phyloP scores from a whole-genome alignment of 768 basidiomycete species.

The Tylopilus sp. region DNA sequence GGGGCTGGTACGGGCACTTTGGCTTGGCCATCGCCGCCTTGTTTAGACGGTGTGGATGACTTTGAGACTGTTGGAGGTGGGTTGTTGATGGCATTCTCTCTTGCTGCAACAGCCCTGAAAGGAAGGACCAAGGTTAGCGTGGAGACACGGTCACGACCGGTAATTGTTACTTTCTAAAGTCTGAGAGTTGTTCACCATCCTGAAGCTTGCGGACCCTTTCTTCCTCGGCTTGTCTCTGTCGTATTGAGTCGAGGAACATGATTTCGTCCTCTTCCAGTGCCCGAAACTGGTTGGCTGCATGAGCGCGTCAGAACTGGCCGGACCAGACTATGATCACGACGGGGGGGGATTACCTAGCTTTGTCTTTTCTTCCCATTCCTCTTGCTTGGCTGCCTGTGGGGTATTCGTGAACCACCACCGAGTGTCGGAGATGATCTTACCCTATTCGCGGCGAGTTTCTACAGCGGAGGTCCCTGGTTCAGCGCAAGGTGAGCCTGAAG shows the following conservation, averaged over 20 bases:
- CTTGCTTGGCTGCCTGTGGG: conserved; percentile 77
- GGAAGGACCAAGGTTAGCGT: conserved; percentile 15
- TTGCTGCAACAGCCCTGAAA: conserved; percentile 66
- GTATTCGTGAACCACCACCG: conserved; percentile 9
- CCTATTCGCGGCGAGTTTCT: conserved; percentile 91
- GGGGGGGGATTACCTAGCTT: conserved; percentile 52
- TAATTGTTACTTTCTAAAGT: conserved; percentile 68
- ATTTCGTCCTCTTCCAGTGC: conserved; percentile 89
- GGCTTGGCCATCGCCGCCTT: conserved; percentile 25
- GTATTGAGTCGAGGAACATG: conserved; percentile 80
- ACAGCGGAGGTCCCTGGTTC: conserved; percentile 4
- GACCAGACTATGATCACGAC: neutral
- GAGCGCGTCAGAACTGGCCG: conserved; percentile 7
- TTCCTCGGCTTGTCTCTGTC: conserved; percentile 71
- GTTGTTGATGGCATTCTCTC: conserved; percentile 49
- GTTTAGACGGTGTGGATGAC: conserved; percentile 31
- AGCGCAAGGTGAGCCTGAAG: conserved; percentile 8
- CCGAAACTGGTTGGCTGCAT: conserved; percentile 80
- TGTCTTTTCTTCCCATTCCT: conserved; percentile 90
- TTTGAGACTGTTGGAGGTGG: conserved; percentile 31
- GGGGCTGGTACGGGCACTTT: conserved; percentile 29
- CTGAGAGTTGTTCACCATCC: conserved; percentile 76
- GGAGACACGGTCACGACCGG: neutral
- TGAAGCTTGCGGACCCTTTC: conserved; percentile 69
- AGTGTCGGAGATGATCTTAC: conserved; percentile 37